Percentiles rank a stretch among this genome's conserved stretches.
Conservation (phyloP, 495 filamentous ascomycete genomes). For the Penicillium ucsense region DNA sequence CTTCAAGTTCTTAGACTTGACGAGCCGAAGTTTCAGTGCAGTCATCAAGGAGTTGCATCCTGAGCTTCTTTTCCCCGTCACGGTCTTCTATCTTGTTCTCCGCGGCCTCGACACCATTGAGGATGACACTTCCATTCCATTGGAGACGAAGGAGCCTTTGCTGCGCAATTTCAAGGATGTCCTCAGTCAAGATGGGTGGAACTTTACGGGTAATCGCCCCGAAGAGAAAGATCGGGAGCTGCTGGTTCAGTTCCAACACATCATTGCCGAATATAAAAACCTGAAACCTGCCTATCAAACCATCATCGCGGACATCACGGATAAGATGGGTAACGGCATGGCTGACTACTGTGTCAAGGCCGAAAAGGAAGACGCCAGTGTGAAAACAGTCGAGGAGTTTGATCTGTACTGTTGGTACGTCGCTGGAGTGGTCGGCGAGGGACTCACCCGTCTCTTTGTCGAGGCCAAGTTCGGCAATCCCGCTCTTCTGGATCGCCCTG, state of each 20-base stretch:
- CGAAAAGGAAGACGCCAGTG: slow-evolving; percentile 64
- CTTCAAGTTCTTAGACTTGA: slow-evolving; percentile 77
- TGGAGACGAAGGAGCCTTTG: slow-evolving; percentile 75
- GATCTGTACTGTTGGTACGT: slow-evolving; percentile 97
- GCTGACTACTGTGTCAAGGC: slow-evolving; percentile 84
- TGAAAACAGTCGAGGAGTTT: slow-evolving; percentile 79
- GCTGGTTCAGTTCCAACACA: slow-evolving; percentile 80
- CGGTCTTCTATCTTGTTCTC: slow-evolving; percentile 87
- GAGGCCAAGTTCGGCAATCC: slow-evolving; percentile 82
- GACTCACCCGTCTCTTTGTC: slow-evolving; percentile 83
- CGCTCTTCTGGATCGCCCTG: slow-evolving; percentile 62
- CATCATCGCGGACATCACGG: slow-evolving; percentile 89
- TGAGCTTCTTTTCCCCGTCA: slow-evolving; percentile 80
- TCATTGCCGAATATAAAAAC: slow-evolving; percentile 81
- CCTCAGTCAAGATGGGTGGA: slow-evolving; percentile 82
- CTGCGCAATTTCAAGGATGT: slow-evolving; percentile 70
- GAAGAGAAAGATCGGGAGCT: slow-evolving; percentile 91
- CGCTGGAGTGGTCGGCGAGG: slow-evolving; percentile 92
- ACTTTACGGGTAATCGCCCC: slow-evolving; percentile 71
- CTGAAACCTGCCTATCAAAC: slow-evolving; percentile 73
- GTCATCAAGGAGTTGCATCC: slow-evolving; percentile 95
- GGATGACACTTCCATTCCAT: slow-evolving; percentile 89
- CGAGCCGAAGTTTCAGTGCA: slow-evolving; percentile 83
- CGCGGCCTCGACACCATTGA: slow-evolving; percentile 93
- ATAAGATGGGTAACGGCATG: slow-evolving; percentile 98